Conservation (phyloP, 805 yeast genomes). For the Martiniozyma abietophila region DNA sequence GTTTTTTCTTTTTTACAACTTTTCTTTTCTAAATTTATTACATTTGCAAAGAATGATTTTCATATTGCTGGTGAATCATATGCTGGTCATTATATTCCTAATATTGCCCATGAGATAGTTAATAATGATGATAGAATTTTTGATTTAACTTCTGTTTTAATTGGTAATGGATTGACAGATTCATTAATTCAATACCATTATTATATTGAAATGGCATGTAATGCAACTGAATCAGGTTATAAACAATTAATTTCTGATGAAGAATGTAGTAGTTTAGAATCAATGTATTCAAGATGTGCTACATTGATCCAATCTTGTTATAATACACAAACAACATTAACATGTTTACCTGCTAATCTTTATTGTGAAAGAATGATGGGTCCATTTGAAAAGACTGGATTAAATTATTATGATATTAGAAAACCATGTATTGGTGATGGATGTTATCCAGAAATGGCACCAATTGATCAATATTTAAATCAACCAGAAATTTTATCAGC, state of each 20-base stretch:
- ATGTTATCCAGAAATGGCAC: conserved; percentile 74
- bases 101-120: conserved; percentile 72
- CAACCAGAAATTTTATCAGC: conserved; percentile 65
- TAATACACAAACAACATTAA: conserved; percentile 59
- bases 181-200: conserved; percentile 68
- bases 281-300: conserved; percentile 67
- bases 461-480: conserved; percentile 74
- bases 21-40: conserved; percentile 65
- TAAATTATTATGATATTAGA: conserved; percentile 87
- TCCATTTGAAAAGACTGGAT: conserved; percentile 77
- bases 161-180: conserved; percentile 90
- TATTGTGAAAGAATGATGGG: conserved; percentile 84
- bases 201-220: conserved; percentile 93
- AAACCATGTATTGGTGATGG: conserved; percentile 57
- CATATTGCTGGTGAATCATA: conserved; percentile 92
- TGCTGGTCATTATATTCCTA: conserved; percentile 93
- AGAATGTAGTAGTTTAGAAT: conserved; percentile 65
- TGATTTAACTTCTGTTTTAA: conserved; percentile 66
- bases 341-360: conserved; percentile 85
- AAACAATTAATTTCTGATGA: conserved; percentile 70
- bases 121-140: conserved; percentile 43
- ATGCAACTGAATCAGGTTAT: conserved; percentile 60
- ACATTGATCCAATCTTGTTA: conserved; percentile 73
- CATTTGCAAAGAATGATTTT: conserved; percentile 47
- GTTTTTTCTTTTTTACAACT: conserved; percentile 71